These are phyloP conservation scores for Bolboschoenus planiculmis DNA, from an alignment of 176 grass and related monocot genomes.

Conservation along the genomic window DNA sequence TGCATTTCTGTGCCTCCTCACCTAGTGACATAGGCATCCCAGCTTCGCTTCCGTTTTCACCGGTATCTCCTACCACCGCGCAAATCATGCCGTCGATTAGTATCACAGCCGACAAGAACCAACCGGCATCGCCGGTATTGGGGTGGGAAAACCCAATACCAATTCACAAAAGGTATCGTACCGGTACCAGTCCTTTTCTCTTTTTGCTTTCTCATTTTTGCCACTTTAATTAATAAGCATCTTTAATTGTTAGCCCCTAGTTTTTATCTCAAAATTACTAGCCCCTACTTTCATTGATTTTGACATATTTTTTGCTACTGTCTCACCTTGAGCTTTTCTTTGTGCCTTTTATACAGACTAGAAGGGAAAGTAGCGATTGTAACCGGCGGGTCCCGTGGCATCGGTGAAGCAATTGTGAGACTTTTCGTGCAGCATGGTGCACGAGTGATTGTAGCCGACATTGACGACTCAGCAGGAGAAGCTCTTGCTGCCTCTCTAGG, in stretches of 20 bases:
- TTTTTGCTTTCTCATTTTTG: background rate
- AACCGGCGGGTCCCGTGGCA: conserved; percentile 73
- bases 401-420: conserved; percentile 70
- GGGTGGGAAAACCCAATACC: conserved; percentile 55
- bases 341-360: conserved; percentile 30
- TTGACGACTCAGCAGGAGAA: conserved; percentile 40
- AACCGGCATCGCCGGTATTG: conserved; percentile 37
- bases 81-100: conserved; percentile 48
- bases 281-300: background rate
- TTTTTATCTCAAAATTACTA: background rate
- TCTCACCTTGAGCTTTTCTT: background rate
- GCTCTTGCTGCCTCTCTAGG: conserved; percentile 47
- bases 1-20: background rate
- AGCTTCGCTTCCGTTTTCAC: conserved; percentile 25
- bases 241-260: background rate
- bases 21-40: conserved; percentile 19
- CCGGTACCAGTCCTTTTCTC: background rate
- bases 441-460: conserved; percentile 68
- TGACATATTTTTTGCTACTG: background rate
- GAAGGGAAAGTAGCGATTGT: conserved; percentile 88
- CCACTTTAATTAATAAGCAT: background rate
- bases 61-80: background rate
- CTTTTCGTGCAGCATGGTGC: conserved; percentile 69
- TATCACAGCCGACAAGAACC: conserved; percentile 34
- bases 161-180: conserved; percentile 54